Base-by-base conservation (phyloP, 139 green algal genomes). In the Chlorella sp. region DNA sequence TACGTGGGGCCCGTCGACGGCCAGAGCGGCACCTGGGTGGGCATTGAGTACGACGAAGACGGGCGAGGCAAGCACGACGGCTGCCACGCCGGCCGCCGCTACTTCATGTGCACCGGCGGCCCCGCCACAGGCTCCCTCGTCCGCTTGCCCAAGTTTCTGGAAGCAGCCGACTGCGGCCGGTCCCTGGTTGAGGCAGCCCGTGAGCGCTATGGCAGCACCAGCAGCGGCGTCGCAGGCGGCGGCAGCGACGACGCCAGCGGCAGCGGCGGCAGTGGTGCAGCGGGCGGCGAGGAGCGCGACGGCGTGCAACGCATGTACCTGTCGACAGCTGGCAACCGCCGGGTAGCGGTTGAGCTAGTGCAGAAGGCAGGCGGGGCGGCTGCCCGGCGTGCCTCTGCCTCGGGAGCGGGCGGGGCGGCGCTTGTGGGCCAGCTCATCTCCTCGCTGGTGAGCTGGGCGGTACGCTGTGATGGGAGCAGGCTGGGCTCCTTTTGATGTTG, bases 41-140 rank as follows among this genome's bases (percentile, higher is more conserved):
- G 95, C 13, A 77, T 98, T 28, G 95, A 98, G 70, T 98, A 94
- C 91, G 95, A 98, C 80, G 92, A 98, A 65, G 48, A 81, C 8
- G 83, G 64, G 38, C 85, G 94, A 0, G 95, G 95, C 54, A 97
- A 97, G 88, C 93, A 98, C 82, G 92, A 97, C 85, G 95, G 95
- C 26, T 80, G 46, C 48, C 88, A 91, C 26, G 87, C 76, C 2
- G 93, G 93, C 17, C 76, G 78, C 0, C 79, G 86, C n/a, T 98
- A 98, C 78, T 98, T 98, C 76, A 17, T 68, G 0, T 92, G 86
- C 67, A 6, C 11, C 11, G 24, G 19, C 32, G 77, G 48, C 36
- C 54, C 85, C 14, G 89, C 78, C 2, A 85, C 92, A 0, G 93
- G 89, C 1, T 95, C 91, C 0, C 96, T 98, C 54, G 85, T 98